Base-by-base conservation (phyloP, 1,284 basidiomycete genomes). In the Vanrija pseudolonga region DNA sequence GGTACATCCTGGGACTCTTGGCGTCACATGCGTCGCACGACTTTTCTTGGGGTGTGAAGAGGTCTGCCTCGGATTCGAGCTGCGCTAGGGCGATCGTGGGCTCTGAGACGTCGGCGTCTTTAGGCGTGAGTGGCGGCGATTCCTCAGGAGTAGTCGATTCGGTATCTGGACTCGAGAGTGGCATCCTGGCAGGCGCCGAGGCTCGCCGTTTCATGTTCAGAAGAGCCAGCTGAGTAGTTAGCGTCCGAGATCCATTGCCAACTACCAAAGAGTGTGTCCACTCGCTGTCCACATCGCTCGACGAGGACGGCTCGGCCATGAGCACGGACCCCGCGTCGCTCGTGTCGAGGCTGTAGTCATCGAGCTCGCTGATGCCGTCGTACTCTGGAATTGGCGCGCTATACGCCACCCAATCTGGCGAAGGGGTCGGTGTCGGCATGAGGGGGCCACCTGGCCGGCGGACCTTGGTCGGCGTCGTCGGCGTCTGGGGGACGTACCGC, bases 11-110 rank as follows among this genome's bases (percentile, higher is more conserved):
- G 3, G 12, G 38, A 9, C 54, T 44, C 1, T 47, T 36, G 8
- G 60, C 24, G 9, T 59, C 61, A 26, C 66, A 68, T 2, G 61
- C 65, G 14, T 26, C 50, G 37, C 65, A 66, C 8, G 23, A 4
- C 37, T 6, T 28, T 4, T 23, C 26, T n/a, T 28, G 8, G 2
- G 20, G 6, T 24, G 20, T 39, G 20, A 53, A 53, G 3, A 53
- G 19, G 7, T 41, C 45, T 8, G 28, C 39, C 28, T 53, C 51
- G 18, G 43, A 43, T 8, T 11, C 23, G 8, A 46, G 43, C n/a
- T 38, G 49, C 20, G 14, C 22, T 7, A 24, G 19, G 8, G 26
- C 19, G 32, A 32, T 32, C 14, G 32, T 32, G 32, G 12, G 20
- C 46, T 47, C 36, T 8, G 46, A 38, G 17, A 38, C 39, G 7